Evolutionary conservation across 108 stramenopile species (phyloP).

Genomic region (Fragilaria crotonensis): DNA sequence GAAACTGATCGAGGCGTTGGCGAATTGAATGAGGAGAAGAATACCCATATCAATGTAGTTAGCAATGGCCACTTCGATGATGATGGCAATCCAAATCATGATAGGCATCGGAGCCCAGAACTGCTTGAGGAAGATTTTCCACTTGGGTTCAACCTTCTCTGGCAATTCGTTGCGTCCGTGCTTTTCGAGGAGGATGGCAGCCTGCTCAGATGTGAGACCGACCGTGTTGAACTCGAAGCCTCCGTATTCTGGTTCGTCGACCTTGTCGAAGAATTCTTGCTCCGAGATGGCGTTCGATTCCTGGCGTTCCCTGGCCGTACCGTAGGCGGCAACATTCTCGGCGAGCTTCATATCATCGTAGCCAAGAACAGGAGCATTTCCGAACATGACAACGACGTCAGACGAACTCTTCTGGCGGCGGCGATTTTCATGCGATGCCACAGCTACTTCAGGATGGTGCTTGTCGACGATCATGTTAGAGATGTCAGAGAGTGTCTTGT

Average conservation of each 20-base stretch:
- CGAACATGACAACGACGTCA: constrained; percentile 18
- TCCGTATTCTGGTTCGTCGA: not conserved
- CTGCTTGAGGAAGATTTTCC: constrained; percentile 42
- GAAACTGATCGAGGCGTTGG: constrained; percentile 46
- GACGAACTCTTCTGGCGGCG: constrained; percentile 9
- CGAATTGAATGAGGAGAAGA: constrained; percentile 40
- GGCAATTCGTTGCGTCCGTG: constrained; percentile 52
- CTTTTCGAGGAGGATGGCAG: constrained; percentile 18
- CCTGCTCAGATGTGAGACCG: constrained; percentile 34
- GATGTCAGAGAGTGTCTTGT: not conserved
- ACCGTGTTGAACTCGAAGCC: constrained; percentile 24
- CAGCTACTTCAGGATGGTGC: not conserved
- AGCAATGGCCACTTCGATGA: constrained; percentile 41
- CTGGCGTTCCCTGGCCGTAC: constrained; percentile 13
- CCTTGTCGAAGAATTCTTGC: not conserved
- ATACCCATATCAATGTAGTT: constrained; percentile 43
- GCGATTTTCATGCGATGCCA: not conserved
- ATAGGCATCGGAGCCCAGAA: constrained; percentile 74
- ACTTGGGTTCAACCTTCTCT: constrained; percentile 40
- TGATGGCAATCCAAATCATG: constrained; percentile 66
- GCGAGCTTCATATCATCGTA: constrained; percentile 2
- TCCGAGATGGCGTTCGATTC: constrained; percentile 6
- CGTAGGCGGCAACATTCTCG: constrained; percentile 3
- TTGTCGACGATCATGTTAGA: not conserved
- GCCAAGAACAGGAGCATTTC: constrained; percentile 6